These are phyloP conservation scores for Solanum sejunctum DNA, from an alignment of 257 asterid genomes.

Conservation along the genomic window DNA sequence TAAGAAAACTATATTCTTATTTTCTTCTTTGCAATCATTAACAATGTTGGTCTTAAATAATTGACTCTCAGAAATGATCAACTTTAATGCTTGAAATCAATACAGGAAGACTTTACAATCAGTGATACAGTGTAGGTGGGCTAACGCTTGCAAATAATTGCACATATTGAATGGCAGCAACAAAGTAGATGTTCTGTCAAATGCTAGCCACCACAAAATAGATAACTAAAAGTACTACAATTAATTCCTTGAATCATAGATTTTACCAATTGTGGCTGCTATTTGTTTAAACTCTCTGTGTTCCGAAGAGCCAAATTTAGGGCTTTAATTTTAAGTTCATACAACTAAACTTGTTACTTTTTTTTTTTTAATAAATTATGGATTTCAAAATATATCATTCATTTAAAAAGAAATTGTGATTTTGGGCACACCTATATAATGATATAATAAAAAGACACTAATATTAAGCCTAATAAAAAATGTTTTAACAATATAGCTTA, in stretches of 20 bases:
- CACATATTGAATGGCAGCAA: not conserved
- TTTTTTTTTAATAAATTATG: not conserved
- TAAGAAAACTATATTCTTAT: not conserved
- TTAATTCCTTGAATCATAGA: not conserved
- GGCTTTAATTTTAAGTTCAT: not conserved
- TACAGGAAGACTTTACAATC: not conserved
- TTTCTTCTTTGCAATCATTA: not conserved
- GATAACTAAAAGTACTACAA: not conserved
- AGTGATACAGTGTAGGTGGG: not conserved
- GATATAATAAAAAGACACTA: not conserved
- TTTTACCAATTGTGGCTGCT: not conserved
- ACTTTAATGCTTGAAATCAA: not conserved
- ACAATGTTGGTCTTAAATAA: not conserved
- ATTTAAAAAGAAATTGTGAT: not conserved
- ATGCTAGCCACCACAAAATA: conserved; percentile 4
- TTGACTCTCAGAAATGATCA: not conserved
- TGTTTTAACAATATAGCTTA: not conserved
- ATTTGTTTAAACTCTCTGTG: not conserved
- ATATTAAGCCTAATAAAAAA: not conserved
- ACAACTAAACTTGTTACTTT: not conserved
- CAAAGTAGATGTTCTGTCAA: not conserved
- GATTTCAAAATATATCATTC: not conserved
- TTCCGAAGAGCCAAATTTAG: not conserved
- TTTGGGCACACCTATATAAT: not conserved
- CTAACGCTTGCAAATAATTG: not conserved